Conservation (phyloP, 371 early-diverging fungal genomes). For the Entomophthora muscae region DNA sequence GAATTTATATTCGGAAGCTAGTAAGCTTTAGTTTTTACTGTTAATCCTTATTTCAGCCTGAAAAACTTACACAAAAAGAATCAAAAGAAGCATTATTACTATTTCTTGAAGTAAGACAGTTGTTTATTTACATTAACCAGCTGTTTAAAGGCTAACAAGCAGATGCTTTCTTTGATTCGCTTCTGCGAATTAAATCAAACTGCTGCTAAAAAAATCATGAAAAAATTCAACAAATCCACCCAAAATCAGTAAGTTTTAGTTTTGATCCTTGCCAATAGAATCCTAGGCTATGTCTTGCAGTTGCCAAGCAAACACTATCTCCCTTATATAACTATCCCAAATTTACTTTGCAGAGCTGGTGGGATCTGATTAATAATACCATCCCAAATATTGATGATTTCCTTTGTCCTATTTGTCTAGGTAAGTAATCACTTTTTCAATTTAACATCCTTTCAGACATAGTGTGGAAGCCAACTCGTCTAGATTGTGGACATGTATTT, state of each 20-base stretch:
- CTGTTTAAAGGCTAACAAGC: constrained; percentile 34
- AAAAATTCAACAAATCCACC: constrained; percentile 72
- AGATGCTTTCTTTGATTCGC: constrained; percentile 43
- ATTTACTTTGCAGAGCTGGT: constrained; percentile 16
- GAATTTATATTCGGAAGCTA: neutral
- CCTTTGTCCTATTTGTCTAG: constrained; percentile 32
- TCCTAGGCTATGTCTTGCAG: constrained; percentile 12
- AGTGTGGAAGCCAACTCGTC: constrained; percentile 53
- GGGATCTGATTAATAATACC: constrained; percentile 23
- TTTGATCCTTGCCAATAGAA: neutral
- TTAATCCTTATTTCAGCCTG: neutral
- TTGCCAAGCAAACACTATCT: constrained; percentile 28
- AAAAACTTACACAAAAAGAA: neutral
- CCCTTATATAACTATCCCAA: constrained; percentile 16
- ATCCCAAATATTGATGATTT: constrained; percentile 65
- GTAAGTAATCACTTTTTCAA: constrained; percentile 16
- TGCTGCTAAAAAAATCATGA: constrained; percentile 61
- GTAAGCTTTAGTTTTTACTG: neutral
- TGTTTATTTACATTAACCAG: neutral
- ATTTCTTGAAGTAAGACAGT: constrained; percentile 8
- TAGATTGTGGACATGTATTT: constrained; percentile 48
- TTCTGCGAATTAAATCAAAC: constrained; percentile 56
- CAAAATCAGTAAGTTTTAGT: constrained; percentile 26
- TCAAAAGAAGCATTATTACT: constrained; percentile 1
- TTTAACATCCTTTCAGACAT: constrained; percentile 16